phyloP scores from a whole-genome alignment of 2,329 filamentous ascomycete species.

The Hypoxylon sp. region DNA sequence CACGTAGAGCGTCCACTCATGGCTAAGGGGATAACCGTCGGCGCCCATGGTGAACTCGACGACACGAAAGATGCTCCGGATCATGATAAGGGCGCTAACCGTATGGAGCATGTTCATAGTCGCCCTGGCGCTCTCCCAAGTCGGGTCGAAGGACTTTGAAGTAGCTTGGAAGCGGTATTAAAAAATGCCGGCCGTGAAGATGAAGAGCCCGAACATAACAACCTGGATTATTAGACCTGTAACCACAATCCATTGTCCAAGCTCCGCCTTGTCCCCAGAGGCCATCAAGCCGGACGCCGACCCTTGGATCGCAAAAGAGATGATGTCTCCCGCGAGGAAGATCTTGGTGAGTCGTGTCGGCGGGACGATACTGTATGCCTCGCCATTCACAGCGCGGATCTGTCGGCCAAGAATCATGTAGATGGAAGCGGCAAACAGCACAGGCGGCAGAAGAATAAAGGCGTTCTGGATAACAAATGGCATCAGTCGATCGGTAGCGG shows the following conservation, averaged over 20 bases:
- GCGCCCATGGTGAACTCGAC: not conserved
- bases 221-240: not conserved
- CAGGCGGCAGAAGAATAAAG: too few species aligned
- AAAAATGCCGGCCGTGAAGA: not conserved
- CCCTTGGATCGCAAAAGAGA: not conserved
- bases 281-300: not conserved
- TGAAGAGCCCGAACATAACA: not conserved
- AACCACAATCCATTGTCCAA: not conserved
- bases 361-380: not conserved
- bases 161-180: too few species aligned
- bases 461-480: too few species aligned
- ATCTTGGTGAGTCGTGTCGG: not conserved
- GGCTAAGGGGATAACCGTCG: not conserved
- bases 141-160: too few species aligned
- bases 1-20: not conserved
- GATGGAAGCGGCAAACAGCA: not conserved
- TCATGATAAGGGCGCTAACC: not conserved
- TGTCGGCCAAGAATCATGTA: constrained; percentile 1
- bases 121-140: too few species aligned
- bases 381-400: not conserved
- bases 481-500: too few species aligned
- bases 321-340: not conserved
- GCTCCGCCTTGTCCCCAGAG: not conserved
- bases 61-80: not conserved
- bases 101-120: not conserved